Percentiles rank a stretch among this genome's conserved stretches.
Conservation (phyloP, 176 grass and related monocot genomes). For the Zea mays region DNA sequence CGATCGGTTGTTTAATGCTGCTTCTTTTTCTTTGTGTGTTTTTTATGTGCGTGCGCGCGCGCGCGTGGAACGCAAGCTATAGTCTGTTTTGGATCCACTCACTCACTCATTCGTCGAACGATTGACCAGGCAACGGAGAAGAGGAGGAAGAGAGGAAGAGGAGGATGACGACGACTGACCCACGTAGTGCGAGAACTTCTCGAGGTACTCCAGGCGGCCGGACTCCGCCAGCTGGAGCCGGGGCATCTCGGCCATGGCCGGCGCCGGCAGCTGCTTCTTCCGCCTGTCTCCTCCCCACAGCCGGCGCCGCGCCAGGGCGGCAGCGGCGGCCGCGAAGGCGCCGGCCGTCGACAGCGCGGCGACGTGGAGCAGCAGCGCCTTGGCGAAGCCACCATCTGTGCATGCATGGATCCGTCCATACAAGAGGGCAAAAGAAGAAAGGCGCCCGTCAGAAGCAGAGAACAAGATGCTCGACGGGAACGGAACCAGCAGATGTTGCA, state of each 20-base stretch:
- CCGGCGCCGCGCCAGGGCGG: not conserved
- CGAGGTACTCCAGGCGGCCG: slow-evolving; percentile 50
- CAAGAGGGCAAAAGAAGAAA: too few species aligned
- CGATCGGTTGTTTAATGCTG: too few species aligned
- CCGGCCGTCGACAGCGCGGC: slow-evolving; percentile 39
- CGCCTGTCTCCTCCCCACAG: not conserved
- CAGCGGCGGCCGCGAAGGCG: slow-evolving; percentile 19
- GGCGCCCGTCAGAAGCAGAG: too few species aligned
- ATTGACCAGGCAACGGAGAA: too few species aligned
- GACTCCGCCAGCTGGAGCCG: slow-evolving; percentile 32
- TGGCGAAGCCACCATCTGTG: slow-evolving; percentile 30
- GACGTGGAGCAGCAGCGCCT: slow-evolving; percentile 37
- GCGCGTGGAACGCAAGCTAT: too few species aligned
- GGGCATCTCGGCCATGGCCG: slow-evolving; percentile 37
- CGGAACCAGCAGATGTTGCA: too few species aligned
- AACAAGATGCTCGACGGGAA: too few species aligned
- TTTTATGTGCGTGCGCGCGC: too few species aligned
- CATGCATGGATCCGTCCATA: not conserved
- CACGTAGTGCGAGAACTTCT: slow-evolving; percentile 71
- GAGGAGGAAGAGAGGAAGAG: not conserved
- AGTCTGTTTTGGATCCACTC: too few species aligned
- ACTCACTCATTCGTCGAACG: too few species aligned
- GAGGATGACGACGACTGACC: slow-evolving; percentile 32
- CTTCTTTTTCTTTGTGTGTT: not conserved
- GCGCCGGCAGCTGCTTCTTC: not conserved